Percentiles rank a stretch among this genome's conserved stretches.
Evolutionary conservation across 1,284 basidiomycete genomes (phyloP).

Genomic region (Austroboletus novae-zelandiae): DNA sequence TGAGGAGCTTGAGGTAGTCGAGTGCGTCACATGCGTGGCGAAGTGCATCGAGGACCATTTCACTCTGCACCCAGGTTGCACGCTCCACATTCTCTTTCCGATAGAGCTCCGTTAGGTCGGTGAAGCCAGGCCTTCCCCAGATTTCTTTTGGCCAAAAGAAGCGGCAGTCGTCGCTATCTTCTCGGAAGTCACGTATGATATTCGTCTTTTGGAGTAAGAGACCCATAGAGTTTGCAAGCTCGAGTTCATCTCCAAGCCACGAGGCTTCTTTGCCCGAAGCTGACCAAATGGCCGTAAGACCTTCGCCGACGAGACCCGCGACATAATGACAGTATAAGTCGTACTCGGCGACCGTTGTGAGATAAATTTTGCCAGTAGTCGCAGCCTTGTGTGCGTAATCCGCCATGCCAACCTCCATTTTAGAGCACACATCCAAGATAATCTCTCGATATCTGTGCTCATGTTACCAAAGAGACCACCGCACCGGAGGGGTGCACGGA

Average conservation of each 20-base stretch:
- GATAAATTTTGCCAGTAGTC: constrained; percentile 63
- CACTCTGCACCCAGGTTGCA: constrained; percentile 79
- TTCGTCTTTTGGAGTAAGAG: constrained; percentile 97
- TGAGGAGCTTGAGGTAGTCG: constrained; percentile 87
- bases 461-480: constrained; percentile 1
- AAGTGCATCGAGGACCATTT: constrained; percentile 90
- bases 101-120: constrained; percentile 64
- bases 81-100: constrained; percentile 52
- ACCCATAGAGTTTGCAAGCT: constrained; percentile 95
- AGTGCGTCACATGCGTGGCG: constrained; percentile 83
- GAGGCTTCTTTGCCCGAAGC: constrained; percentile 83
- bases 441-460: constrained; percentile 69
- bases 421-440: constrained; percentile 79
- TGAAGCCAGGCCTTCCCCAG: constrained; percentile 79
- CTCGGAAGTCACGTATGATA: constrained; percentile 94
- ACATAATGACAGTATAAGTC: constrained; percentile 99
- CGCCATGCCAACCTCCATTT: constrained; percentile 96
- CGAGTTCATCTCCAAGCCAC: constrained; percentile 80
- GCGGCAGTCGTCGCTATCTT: constrained; percentile 84
- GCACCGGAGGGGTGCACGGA: constrained; percentile 5
- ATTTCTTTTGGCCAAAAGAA: constrained; percentile 97
- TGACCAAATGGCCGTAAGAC: constrained; percentile 87
- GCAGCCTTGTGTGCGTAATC: constrained; percentile 87
- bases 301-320: constrained; percentile 96
- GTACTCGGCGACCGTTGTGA: constrained; percentile 81